Conservation (phyloP, 1,284 basidiomycete genomes). For the Leccinum subspadiceum region DNA sequence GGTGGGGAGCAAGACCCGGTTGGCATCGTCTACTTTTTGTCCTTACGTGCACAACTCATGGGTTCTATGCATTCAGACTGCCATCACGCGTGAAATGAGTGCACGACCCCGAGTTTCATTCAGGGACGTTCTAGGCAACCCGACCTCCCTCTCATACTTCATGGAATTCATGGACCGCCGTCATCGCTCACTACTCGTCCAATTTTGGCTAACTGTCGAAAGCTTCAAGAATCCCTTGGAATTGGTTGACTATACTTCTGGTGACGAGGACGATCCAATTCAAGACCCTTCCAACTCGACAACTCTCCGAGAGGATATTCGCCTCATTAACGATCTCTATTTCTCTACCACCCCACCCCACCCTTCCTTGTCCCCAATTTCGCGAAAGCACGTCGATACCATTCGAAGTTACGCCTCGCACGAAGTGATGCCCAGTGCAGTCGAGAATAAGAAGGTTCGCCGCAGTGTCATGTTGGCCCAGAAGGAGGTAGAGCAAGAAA, state of each 20-base stretch:
- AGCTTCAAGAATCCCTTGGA: slow-evolving; percentile 97
- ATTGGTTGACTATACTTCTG: slow-evolving; percentile 69
- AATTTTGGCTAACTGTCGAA: slow-evolving; percentile 97
- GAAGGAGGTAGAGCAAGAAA: slow-evolving; percentile 79
- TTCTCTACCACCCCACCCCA: slow-evolving; percentile 64
- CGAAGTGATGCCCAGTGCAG: slow-evolving; percentile 43
- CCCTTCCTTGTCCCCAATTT: slow-evolving; percentile 62
- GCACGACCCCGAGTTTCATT: slow-evolving; percentile 50
- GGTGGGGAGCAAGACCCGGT: slow-evolving; percentile 70
- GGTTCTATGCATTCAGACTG: slow-evolving; percentile 27
- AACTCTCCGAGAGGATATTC: slow-evolving; percentile 80
- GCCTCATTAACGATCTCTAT: slow-evolving; percentile 84
- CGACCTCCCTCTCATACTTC: slow-evolving; percentile 89
- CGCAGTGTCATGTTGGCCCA: slow-evolving; percentile 83
- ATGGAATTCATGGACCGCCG: slow-evolving; percentile 98
- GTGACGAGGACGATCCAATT: slow-evolving; percentile 64
- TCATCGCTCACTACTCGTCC: slow-evolving; percentile 80
- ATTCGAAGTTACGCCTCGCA: slow-evolving; percentile 68
- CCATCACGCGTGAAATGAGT: slow-evolving; percentile 39
- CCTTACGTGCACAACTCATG: slow-evolving; percentile 2
- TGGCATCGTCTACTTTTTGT: slow-evolving; percentile 17
- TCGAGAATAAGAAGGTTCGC: slow-evolving; percentile 62
- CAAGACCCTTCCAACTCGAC: slow-evolving; percentile 56
- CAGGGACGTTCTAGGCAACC: slow-evolving; percentile 80
- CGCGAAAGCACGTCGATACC: slow-evolving; percentile 63